phyloP scores from a whole-genome alignment of 139 green algal species.

The Zygnema cylindricum region DNA sequence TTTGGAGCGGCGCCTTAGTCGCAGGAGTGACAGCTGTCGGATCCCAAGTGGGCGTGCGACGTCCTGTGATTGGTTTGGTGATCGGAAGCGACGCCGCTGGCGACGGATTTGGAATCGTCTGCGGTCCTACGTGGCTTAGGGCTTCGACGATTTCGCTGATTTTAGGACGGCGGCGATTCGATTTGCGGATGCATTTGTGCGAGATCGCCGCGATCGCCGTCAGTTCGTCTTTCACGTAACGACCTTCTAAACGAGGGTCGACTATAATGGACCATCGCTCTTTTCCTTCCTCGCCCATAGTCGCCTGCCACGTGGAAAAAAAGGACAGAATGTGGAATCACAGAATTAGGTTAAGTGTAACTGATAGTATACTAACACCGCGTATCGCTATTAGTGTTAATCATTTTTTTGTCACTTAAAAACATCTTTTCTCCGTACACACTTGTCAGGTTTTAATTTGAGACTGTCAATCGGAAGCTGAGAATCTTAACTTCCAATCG shows the following conservation, averaged over 20 bases:
- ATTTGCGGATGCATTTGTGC: constrained; percentile 7
- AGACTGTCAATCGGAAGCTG: too few relatives aligned
- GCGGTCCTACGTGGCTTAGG: background rate
- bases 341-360: background rate
- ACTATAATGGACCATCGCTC: constrained; percentile 13
- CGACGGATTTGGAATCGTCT: background rate
- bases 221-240: constrained; percentile 10
- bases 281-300: constrained; percentile 12
- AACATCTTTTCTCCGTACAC: too few relatives aligned
- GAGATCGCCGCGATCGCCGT: constrained; percentile 1
- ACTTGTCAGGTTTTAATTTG: too few relatives aligned
- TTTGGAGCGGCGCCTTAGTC: background rate
- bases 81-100: background rate
- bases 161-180: background rate
- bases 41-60: background rate
- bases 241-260: constrained; percentile 5
- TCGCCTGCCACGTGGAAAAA: constrained; percentile 78
- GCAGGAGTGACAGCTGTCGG: background rate
- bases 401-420: too few relatives aligned
- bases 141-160: constrained; percentile 5
- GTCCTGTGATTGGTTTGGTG: background rate
- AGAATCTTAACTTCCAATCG: too few relatives aligned
- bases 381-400: too few relatives aligned
- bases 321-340: background rate
- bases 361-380: background rate